Conservation (phyloP, 306 rosid genomes). For the Amphicarpaea edgeworthii region DNA sequence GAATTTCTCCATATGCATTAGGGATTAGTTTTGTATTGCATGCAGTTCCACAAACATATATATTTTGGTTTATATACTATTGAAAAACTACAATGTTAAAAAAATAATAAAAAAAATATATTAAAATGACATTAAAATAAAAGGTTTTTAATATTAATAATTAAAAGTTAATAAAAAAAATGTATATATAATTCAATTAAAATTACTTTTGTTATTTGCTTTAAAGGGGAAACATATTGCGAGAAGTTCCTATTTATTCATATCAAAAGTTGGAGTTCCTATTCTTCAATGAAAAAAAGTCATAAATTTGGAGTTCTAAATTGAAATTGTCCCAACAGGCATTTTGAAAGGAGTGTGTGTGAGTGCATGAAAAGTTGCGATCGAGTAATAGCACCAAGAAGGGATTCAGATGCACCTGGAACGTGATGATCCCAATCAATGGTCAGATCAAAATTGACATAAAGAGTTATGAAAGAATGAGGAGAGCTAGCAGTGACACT, state of each 20-base stretch:
- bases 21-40: background rate
- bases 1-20: background rate
- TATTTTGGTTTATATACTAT: background rate
- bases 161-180: too few relatives aligned
- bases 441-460: conserved; percentile 1
- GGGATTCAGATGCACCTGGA: background rate
- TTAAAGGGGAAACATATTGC: background rate
- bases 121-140: too few relatives aligned
- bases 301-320: background rate
- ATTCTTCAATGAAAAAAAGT: too few relatives aligned
- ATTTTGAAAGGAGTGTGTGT: background rate
- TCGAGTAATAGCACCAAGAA: background rate
- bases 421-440: background rate
- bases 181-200: too few relatives aligned
- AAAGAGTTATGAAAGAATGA: too few relatives aligned
- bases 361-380: background rate
- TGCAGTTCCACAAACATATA: background rate
- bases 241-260: too few relatives aligned
- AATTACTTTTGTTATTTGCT: background rate
- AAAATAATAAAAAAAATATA: too few relatives aligned
- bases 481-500: too few relatives aligned
- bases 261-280: too few relatives aligned
- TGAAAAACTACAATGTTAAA: background rate
- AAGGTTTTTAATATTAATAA: too few relatives aligned
- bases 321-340: background rate